Evolutionary conservation across 2,329 filamentous ascomycete genomes (phyloP), one percentile per base, ranked within the genome.

Genomic region (Colletotrichum limetticola): DNA sequence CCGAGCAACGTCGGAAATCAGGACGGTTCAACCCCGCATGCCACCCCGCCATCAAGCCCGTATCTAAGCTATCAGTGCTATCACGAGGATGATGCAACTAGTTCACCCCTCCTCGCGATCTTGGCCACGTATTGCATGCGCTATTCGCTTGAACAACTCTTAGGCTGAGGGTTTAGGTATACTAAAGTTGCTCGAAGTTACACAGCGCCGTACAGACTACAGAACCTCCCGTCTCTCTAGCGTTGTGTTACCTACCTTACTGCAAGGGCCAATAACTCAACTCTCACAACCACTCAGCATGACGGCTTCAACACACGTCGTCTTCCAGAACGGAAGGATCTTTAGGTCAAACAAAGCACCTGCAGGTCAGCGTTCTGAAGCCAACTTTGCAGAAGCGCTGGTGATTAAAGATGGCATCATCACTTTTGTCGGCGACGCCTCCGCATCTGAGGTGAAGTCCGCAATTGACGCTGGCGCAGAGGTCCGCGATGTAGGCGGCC

Each of bases 381-480:
- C 79, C 5, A 76, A 75, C 30, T 82, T 82, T 70, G 78, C 76
- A 1, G 76, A 79, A 32, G 78, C 79, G 73, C 79, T 84, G 76
- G 77, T 83, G 52, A 76, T 84, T 42, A 75, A 78, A 66, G 77
- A 81, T 66, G 82, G 82, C 22, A 63, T 78, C 52, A 82, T 84
- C 65, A 75, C 78, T 14, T 78, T 81, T 32, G 76, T 84, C 66
- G 83, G 83, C 6, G 74, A 80, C 5, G 76, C 76, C 5, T 72
- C 77, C 0, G 78, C 82, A 62, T 52, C 67, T 0, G 71, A 74
- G 12, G 55, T 74, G 37, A 52, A 68, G 2, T 64, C 75, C 1
- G 82, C 80, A 4, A 77, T 75, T 46, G 66, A 74, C 4, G 71
- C 72, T 3, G 80, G 78, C 19, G 68, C 64, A 28, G 58, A 64